Evolutionary conservation across 2,329 filamentous ascomycete genomes (phyloP), one percentile per base, ranked within the genome.

Genomic region (Epichloe bromicola): DNA sequence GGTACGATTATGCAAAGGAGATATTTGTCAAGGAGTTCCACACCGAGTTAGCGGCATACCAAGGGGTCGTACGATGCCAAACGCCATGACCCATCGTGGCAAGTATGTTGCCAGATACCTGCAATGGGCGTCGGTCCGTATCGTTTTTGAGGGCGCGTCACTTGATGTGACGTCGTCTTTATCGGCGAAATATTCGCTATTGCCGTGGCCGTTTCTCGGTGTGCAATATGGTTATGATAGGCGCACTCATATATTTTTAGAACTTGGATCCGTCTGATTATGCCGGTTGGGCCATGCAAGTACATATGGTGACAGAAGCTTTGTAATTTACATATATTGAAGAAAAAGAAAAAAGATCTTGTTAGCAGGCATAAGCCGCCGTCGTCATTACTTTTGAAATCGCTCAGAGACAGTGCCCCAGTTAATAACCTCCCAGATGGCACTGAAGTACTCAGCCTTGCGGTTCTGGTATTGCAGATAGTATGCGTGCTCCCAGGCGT

Each of bases 401-500:
- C 88, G 80, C 75, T 83, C 81, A 67, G 86, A 83, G 43, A 88
- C 90, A 34, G 85, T 80, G 79, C 89, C 88, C 90, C 90, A 96
- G 82, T 95, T 95, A 69, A 95, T 75, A 47, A 95, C 89, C 60
- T 95, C 87, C 90, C 90, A 95, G 67, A 95, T 85, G 53, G 88
- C 88, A 62, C 79, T 79, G 71, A 95, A 95, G 77, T 95, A 95
- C 74, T 95, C 89, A 52, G 85, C 89, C 82, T 95, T 95, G 70
- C 88, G 84, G 78, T 95, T 95, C 80, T 95, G 80, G 74, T 95
- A 95, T 74, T 95, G 88, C 55, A 95, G 77, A 73, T 95, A 94
- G 76, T 94, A 95, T 49, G 89, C 89, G 71, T 95, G 89, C 76
- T 95, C 89, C 89, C 89, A 95, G 50, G 89, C 90, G 73, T 96